Conservation (phyloP, 2,329 filamentous ascomycete genomes). For the Fonsecaea nubica region DNA sequence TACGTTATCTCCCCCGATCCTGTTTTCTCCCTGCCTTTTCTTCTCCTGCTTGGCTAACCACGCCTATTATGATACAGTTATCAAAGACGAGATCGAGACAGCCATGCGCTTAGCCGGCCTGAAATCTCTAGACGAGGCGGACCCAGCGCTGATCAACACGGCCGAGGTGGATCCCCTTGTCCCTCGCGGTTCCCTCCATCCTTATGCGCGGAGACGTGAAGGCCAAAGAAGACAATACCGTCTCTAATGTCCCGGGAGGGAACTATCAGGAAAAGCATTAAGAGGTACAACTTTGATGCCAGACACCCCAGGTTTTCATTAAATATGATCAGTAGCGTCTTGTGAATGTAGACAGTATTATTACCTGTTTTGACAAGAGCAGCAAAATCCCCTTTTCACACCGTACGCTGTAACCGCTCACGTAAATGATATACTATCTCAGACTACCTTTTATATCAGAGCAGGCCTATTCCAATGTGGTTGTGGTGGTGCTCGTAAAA, state of each 20-base stretch:
- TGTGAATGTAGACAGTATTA: neutral
- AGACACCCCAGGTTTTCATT: neutral
- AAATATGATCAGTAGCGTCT: neutral
- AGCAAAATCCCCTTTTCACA: no score
- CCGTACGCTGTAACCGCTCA: no score
- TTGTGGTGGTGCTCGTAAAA: no score
- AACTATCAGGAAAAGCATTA: no score
- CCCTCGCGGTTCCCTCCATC: slow-evolving; percentile 49
- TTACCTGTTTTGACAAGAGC: neutral
- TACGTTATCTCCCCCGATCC: slow-evolving; percentile 51
- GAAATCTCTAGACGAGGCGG: slow-evolving; percentile 64
- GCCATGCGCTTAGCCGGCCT: slow-evolving; percentile 71
- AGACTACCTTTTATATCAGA: no score
- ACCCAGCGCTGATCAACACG: slow-evolving; percentile 67
- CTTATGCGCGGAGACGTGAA: slow-evolving; percentile 47
- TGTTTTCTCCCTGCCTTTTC: slow-evolving; percentile 37
- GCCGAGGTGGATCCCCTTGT: slow-evolving; percentile 55
- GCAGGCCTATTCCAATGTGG: no score
- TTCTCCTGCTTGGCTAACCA: slow-evolving; percentile 55
- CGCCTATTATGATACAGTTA: slow-evolving; percentile 48
- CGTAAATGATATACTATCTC: no score
- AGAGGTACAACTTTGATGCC: no score
- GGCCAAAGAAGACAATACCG: slow-evolving; percentile 12
- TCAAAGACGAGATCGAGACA: slow-evolving; percentile 69
- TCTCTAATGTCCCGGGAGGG: slow-evolving; percentile 10